phyloP scores from a whole-genome alignment of 2,329 filamentous ascomycete species.

The Pseudocercospora macadamiae region DNA sequence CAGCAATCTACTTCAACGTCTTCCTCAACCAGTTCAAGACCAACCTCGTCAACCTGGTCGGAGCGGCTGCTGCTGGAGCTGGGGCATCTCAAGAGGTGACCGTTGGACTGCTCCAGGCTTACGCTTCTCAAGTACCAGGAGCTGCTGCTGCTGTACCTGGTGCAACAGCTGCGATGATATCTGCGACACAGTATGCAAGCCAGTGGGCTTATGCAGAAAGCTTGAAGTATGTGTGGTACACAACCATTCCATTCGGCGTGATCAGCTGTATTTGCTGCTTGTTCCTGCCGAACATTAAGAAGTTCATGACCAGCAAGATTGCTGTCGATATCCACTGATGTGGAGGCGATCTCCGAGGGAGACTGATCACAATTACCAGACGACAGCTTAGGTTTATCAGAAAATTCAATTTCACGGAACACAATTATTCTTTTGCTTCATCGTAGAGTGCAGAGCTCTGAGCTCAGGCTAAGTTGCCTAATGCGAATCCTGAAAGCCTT shows the following conservation, averaged over 20 bases:
- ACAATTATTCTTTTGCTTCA: too few relatives aligned
- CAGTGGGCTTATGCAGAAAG: slow-evolving; percentile 27
- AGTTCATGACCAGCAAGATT: slow-evolving; percentile 29
- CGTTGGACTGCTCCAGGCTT: slow-evolving; percentile 18
- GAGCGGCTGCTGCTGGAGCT: slow-evolving; percentile 43
- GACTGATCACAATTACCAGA: too few relatives aligned
- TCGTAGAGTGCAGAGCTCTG: too few relatives aligned
- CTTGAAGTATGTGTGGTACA: slow-evolving; percentile 30
- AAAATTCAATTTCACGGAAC: too few relatives aligned
- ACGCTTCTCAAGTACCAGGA: slow-evolving; percentile 26
- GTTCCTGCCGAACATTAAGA: slow-evolving; percentile 30
- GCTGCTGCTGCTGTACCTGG: slow-evolving; percentile 24
- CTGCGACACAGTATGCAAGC: slow-evolving; percentile 26
- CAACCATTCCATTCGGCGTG: slow-evolving; percentile 30
- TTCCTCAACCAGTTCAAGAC: slow-evolving; percentile 51
- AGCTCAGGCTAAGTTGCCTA: too few relatives aligned
- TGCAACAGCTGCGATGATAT: slow-evolving; percentile 12
- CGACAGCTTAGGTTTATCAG: too few relatives aligned
- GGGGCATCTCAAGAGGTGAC: slow-evolving; percentile 18
- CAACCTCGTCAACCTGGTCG: slow-evolving; percentile 56
- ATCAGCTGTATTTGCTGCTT: slow-evolving; percentile 26
- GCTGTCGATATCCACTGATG: slow-evolving; percentile 27
- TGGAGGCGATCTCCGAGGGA: too few relatives aligned
- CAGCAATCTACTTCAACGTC: slow-evolving; percentile 53
- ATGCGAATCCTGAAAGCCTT: too few relatives aligned